phyloP scores from a whole-genome alignment of 306 rosid species.

The Oxytropis ochrocephala region DNA sequence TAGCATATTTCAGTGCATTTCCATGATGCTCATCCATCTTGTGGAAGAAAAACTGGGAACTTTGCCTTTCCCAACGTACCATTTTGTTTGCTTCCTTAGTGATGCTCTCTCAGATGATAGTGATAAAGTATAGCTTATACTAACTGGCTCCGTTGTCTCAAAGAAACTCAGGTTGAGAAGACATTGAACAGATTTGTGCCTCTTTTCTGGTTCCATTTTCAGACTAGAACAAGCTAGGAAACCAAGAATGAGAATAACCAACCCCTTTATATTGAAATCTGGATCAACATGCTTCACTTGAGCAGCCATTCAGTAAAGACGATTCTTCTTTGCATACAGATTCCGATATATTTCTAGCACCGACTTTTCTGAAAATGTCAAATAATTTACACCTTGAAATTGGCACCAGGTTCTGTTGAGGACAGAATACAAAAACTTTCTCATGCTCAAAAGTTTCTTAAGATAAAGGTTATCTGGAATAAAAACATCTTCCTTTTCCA shows the following conservation, averaged over 20 bases:
- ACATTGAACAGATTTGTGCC: slow-evolving; percentile 42
- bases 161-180: slow-evolving; percentile 33
- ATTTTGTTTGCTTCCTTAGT: slow-evolving; percentile 21
- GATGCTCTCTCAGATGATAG: slow-evolving; percentile 31
- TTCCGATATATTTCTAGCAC: slow-evolving; percentile 56
- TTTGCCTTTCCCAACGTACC: slow-evolving; percentile 37
- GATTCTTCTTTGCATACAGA: slow-evolving; percentile 38
- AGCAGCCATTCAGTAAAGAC: neutral
- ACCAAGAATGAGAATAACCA: slow-evolving; percentile 58
- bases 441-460: slow-evolving; percentile 43
- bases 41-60: slow-evolving; percentile 32
- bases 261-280: slow-evolving; percentile 28
- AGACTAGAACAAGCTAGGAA: slow-evolving; percentile 50
- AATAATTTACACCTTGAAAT: slow-evolving; percentile 24
- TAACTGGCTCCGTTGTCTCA: slow-evolving; percentile 35
- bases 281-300: slow-evolving; percentile 20
- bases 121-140: slow-evolving; percentile 36
- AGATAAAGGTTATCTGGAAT: slow-evolving; percentile 62
- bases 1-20: slow-evolving; percentile 39
- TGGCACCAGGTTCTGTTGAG: slow-evolving; percentile 30
- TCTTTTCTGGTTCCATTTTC: slow-evolving; percentile 41
- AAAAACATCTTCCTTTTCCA: slow-evolving; percentile 41
- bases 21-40: slow-evolving; percentile 26
- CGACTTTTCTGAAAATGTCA: slow-evolving; percentile 45
- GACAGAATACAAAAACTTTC: slow-evolving; percentile 67